A percentile compares a stretch with the other conserved stretches of the same genome.
phyloP scores from a whole-genome alignment of 2,329 filamentous ascomycete genomes.

The Fusarium chaquense region DNA sequence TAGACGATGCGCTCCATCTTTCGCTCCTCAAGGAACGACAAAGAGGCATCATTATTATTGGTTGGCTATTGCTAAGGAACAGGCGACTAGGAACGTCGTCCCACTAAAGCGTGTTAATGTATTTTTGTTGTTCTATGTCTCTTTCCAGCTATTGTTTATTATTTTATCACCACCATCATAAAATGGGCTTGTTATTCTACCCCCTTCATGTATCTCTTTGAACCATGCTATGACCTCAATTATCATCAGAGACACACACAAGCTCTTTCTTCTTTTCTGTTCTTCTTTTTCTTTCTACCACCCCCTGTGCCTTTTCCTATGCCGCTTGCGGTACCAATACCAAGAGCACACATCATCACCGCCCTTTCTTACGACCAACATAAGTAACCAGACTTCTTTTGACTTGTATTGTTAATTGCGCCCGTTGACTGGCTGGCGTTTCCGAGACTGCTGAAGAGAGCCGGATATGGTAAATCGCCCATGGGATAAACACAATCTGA shows the following conservation, averaged over 20 bases:
- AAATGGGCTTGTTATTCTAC: slow-evolving; percentile 8
- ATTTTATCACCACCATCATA: slow-evolving; percentile 18
- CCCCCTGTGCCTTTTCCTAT: slow-evolving; percentile 5
- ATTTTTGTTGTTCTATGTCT: neutral
- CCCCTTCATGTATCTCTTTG: slow-evolving; percentile 19
- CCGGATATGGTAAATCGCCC: slow-evolving; percentile 7
- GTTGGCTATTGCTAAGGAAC: slow-evolving; percentile 12
- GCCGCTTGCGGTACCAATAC: slow-evolving; percentile 26
- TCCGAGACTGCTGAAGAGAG: neutral
- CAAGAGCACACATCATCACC: slow-evolving; percentile 11
- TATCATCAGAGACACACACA: neutral
- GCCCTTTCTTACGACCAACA: slow-evolving; percentile 11
- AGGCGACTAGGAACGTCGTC: slow-evolving; percentile 5
- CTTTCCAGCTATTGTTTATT: slow-evolving; percentile 10
- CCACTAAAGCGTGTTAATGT: slow-evolving; percentile 27
- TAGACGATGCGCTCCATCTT: slow-evolving; percentile 38
- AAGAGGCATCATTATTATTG: slow-evolving; percentile 38
- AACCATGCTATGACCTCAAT: neutral
- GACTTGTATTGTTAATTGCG: slow-evolving; percentile 8
- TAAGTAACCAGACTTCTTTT: slow-evolving; percentile 11
- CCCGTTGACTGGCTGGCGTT: neutral
- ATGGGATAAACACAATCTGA: neutral
- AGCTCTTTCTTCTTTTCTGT: neutral
- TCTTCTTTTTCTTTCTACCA: neutral
- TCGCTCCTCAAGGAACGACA: slow-evolving; percentile 26